A percentile compares a stretch with the other conserved stretches of the same genome.
phyloP scores from a whole-genome alignment of 1,139 yeast genomes.

The Yamadazyma atlantica region DNA sequence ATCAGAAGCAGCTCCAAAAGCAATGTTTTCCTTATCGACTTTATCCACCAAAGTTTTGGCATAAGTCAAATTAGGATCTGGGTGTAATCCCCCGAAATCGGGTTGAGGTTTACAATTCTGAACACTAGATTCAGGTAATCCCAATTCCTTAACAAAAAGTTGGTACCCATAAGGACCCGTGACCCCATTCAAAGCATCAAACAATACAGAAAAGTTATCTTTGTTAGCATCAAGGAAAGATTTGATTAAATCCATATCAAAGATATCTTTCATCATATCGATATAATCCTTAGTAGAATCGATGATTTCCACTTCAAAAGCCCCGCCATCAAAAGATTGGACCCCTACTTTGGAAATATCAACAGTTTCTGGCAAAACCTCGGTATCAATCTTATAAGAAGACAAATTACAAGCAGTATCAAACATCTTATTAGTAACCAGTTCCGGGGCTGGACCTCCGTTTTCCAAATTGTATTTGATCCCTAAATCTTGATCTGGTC shows the following conservation, averaged over 20 bases:
- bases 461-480: conserved; percentile 92
- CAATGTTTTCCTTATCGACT: conserved; percentile 77
- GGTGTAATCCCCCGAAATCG: conserved; percentile 97
- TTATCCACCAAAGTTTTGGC: conserved; percentile 83
- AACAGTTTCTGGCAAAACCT: conserved; percentile 47
- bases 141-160: conserved; percentile 81
- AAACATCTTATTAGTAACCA: conserved; percentile 84
- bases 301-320: conserved; percentile 71
- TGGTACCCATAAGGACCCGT: conserved; percentile 95
- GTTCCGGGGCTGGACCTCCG: conserved; percentile 99
- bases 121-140: conserved; percentile 64
- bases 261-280: conserved; percentile 75
- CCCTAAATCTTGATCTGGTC: conserved; percentile 89
- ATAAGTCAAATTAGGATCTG: conserved; percentile 96
- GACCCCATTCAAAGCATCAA: conserved; percentile 92
- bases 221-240: conserved; percentile 54
- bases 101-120: conserved; percentile 80
- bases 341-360: conserved; percentile 62
- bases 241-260: conserved; percentile 83
- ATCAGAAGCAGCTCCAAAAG: conserved; percentile 97
- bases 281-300: conserved; percentile 82
- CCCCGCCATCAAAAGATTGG: conserved; percentile 39
- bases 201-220: conserved; percentile 66
- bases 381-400: conserved; percentile 52
- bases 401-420: conserved; percentile 62